Evolutionary conservation across 352 stramenopile genomes (phyloP), one percentile per base, ranked within the genome.

Genomic region (Albugo candida): DNA sequence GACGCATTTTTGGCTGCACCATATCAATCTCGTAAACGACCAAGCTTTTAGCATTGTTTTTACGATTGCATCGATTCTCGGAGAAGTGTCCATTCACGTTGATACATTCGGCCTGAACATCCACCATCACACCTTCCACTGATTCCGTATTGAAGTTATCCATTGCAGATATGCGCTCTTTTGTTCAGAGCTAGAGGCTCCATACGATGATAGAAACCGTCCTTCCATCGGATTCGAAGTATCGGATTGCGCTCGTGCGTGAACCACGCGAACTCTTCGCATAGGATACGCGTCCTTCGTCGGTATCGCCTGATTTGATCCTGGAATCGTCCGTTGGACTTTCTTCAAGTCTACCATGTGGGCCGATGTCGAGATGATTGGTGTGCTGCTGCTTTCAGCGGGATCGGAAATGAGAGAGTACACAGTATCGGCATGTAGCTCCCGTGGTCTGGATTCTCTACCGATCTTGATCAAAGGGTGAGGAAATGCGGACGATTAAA

Each of bases 11-110:
- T 13, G 80, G 77, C 52, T 91, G 75, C 19, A 63, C 64, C 31
- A 89, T 65, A 8, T 70, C 63, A 27, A 75, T 67, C 37, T 86
- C 75, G 56, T 87, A 89, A 54, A 92, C 83, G 12, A 91, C 75
- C 31, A 92, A 52, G 55, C 81, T 78, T 39, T 70, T 52, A 56
- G 84, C 81, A 13, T 74, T 63, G 58, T 84, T 86, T 69, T 92
- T 92, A 47, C 76, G 74, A 45, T 52, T 47, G 54, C 75, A 88
- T 5, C 67, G 65, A 17, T 80, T 48, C 0, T 71, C 54, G 1
- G 58, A 27, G 0, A 61, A 51, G 6, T 70, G 70, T 11, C 60
- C 54, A 37, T 74, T 65, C 18, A 65, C 31, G 52, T 88, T 81
- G 58, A 88, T 88, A 13, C 70, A 70, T 35, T 88, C 75, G 1